Conservation (phyloP, 768 basidiomycete genomes). For the Tricholoma saponaceum region DNA sequence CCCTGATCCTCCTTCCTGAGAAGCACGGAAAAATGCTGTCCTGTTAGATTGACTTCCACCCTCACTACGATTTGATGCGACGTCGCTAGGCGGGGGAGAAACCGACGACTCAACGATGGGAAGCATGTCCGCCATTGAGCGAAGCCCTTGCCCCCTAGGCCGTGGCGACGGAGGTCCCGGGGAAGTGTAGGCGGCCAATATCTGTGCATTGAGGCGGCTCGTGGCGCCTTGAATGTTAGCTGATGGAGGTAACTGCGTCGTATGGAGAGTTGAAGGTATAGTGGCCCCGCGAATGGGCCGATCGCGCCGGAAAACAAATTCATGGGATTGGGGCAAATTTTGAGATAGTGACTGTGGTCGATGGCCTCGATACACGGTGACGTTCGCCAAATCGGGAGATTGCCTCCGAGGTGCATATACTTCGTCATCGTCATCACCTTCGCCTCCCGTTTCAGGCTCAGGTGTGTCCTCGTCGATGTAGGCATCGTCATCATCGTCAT, state of each 20-base stretch:
- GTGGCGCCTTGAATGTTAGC: slow-evolving; percentile 30
- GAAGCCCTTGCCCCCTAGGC: slow-evolving; percentile 34
- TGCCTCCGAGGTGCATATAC: slow-evolving; percentile 26
- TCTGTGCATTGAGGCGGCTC: slow-evolving; percentile 32
- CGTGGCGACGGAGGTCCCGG: slow-evolving; percentile 32
- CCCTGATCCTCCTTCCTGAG: slow-evolving; percentile 36
- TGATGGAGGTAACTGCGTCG: slow-evolving; percentile 21
- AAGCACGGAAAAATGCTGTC: slow-evolving; percentile 55
- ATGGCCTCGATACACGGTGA: slow-evolving; percentile 16
- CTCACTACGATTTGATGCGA: slow-evolving; percentile 50
- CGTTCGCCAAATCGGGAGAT: slow-evolving; percentile 20
- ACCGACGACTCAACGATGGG: slow-evolving; percentile 60
- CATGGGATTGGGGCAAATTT: slow-evolving; percentile 26
- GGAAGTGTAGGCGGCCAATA: slow-evolving; percentile 25
- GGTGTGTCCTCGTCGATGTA: slow-evolving; percentile 46
- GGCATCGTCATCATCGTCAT: slow-evolving; percentile 53
- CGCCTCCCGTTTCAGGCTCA: slow-evolving; percentile 35
- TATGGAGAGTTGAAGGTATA: slow-evolving; percentile 12
- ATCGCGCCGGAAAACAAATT: slow-evolving; percentile 32
- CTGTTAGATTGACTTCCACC: slow-evolving; percentile 52
- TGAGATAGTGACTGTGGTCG: slow-evolving; percentile 13
- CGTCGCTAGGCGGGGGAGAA: slow-evolving; percentile 60
- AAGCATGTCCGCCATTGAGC: slow-evolving; percentile 39
- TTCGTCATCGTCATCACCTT: slow-evolving; percentile 29
- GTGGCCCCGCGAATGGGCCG: slow-evolving; percentile 24